Evolutionary conservation across 2,329 filamentous ascomycete genomes (phyloP).

Genomic region (Sarocladiaceae sp.): DNA sequence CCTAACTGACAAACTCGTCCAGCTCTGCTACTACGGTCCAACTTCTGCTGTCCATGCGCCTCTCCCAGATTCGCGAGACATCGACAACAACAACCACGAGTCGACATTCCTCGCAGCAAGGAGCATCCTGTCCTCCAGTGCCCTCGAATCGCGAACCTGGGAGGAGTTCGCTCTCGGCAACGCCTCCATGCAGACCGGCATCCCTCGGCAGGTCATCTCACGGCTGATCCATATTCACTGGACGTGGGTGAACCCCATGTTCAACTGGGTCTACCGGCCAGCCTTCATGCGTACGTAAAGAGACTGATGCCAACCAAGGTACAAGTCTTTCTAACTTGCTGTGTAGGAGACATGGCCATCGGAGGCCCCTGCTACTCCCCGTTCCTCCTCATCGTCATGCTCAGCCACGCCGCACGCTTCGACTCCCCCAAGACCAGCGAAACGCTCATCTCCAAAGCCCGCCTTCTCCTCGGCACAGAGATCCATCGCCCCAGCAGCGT

Average conservation of each 20-base stretch:
- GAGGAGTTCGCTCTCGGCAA: slow-evolving; percentile 21
- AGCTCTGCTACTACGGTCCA: slow-evolving; percentile 20
- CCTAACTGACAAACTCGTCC: slow-evolving; percentile 17
- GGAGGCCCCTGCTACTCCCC: slow-evolving; percentile 22
- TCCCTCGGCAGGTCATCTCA: slow-evolving; percentile 15
- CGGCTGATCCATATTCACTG: slow-evolving; percentile 18
- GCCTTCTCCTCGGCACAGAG: slow-evolving; percentile 18
- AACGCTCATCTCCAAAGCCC: slow-evolving; percentile 17
- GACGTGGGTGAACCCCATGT: slow-evolving; percentile 21
- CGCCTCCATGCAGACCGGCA: slow-evolving; percentile 17
- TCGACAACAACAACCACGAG: background rate
- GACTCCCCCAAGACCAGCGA: slow-evolving; percentile 15
- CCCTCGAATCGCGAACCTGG: slow-evolving; percentile 17
- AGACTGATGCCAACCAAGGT: background rate
- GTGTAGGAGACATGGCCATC: slow-evolving; percentile 19
- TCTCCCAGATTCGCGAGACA: background rate
- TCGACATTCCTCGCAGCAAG: slow-evolving; percentile 10
- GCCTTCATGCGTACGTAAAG: slow-evolving; percentile 18
- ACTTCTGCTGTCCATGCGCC: slow-evolving; percentile 22
- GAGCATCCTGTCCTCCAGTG: slow-evolving; percentile 15
- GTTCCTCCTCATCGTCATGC: slow-evolving; percentile 20
- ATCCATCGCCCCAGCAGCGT: slow-evolving; percentile 19
- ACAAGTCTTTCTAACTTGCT: background rate
- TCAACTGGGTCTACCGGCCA: slow-evolving; percentile 23
- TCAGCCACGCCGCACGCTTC: slow-evolving; percentile 19